These are phyloP conservation scores for Epichloe coenophiala DNA, from an alignment of 2,329 filamentous ascomycete species.

Conservation along the genomic window DNA sequence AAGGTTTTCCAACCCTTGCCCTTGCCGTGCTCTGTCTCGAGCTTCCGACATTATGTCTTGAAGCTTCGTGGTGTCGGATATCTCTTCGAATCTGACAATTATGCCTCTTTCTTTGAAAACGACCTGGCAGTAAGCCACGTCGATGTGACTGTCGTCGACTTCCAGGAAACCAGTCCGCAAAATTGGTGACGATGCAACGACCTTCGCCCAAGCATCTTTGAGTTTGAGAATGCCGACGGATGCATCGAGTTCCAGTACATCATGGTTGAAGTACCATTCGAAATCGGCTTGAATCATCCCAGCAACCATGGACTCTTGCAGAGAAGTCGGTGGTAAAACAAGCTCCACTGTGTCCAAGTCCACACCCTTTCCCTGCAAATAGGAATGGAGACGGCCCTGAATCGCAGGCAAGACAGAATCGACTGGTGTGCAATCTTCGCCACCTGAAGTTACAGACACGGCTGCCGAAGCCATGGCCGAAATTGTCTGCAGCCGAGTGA, in stretches of 20 bases:
- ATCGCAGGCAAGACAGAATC: neutral
- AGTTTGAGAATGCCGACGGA: conserved; percentile 43
- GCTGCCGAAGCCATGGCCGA: conserved; percentile 17
- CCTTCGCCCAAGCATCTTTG: conserved; percentile 44
- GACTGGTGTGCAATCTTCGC: no score
- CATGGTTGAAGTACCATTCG: conserved; percentile 72
- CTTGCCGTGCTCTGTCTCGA: conserved; percentile 21
- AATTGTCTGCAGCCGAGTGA: conserved; percentile 62
- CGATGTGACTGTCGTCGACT: conserved; percentile 45
- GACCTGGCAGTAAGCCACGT: conserved; percentile 36
- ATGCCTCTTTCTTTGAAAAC: conserved; percentile 18
- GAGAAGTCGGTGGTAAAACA: conserved; percentile 61
- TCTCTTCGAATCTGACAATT: conserved; percentile 9
- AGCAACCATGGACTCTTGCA: conserved; percentile 77
- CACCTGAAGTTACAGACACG: conserved; percentile 27
- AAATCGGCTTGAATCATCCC: conserved; percentile 69
- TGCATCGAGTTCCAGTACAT: conserved; percentile 49
- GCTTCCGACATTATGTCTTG: conserved; percentile 22
- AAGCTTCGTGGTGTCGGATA: conserved; percentile 21
- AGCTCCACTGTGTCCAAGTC: conserved; percentile 33
- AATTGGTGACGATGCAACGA: conserved; percentile 52
- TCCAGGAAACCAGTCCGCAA: conserved; percentile 61
- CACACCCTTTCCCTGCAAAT: conserved; percentile 21
- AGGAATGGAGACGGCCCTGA: conserved; percentile 20
- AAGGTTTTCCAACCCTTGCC: conserved; percentile 24